Evolutionary conservation across 75 land plant species (phyloP).

Genomic region (Pseudotsuga menziesii): DNA sequence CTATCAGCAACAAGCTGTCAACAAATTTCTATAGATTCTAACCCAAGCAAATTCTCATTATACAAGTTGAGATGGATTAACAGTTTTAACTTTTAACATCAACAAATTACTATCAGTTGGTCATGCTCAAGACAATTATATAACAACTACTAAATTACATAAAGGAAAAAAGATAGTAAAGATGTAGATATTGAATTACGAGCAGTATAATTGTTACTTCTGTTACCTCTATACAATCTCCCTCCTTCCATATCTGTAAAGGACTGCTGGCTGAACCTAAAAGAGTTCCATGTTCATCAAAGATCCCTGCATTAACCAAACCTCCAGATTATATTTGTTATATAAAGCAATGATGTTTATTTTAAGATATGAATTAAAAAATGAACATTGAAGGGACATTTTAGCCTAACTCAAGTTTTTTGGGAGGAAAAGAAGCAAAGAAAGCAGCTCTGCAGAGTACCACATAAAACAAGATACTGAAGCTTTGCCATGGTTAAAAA

Average conservation of each 20-base stretch:
- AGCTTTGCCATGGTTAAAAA: background rate
- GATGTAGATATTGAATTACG: background rate
- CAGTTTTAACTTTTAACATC: background rate
- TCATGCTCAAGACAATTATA: background rate
- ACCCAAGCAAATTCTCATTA: background rate
- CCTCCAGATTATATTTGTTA: background rate
- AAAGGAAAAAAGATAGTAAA: background rate
- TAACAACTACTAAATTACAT: background rate
- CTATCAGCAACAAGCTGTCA: constrained; percentile 6
- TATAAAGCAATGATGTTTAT: background rate
- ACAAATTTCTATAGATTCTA: background rate
- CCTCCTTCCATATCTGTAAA: constrained; percentile 96
- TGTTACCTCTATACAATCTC: constrained; percentile 81
- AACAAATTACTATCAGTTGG: background rate
- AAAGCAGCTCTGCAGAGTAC: background rate
- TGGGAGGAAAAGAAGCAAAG: background rate
- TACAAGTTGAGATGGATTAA: constrained; percentile 3
- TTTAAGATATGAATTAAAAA: background rate
- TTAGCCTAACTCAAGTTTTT: background rate
- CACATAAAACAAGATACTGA: background rate
- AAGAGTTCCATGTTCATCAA: constrained; percentile 74
- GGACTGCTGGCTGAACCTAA: constrained; percentile 83
- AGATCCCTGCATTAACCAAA: constrained; percentile 55
- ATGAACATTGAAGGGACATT: background rate
- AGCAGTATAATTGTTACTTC: background rate